phyloP scores from a whole-genome alignment of 441 rosid species.

The Erodium moschatum region DNA sequence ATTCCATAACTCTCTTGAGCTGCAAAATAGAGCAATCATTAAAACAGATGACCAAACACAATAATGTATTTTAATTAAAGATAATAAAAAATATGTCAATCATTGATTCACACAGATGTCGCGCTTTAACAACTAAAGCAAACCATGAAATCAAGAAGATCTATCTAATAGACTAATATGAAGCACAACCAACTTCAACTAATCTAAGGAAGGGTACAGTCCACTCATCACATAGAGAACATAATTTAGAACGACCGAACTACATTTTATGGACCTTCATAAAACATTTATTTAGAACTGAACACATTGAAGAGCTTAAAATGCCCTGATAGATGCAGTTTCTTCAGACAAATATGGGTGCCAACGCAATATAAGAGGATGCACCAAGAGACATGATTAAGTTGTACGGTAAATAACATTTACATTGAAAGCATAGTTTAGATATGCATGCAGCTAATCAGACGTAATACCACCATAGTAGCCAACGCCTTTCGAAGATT shows the following conservation, averaged over 20 bases:
- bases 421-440: not conserved
- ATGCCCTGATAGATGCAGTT: not conserved
- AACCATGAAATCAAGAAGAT: not conserved
- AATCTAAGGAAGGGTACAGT: not conserved
- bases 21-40: slow-evolving; percentile 29
- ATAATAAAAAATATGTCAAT: not conserved
- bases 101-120: not conserved
- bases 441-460: not conserved
- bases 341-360: not conserved
- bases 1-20: slow-evolving; percentile 71
- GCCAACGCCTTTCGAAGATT: not conserved
- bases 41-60: slow-evolving; percentile 17
- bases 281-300: not conserved
- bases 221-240: not conserved
- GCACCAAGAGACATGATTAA: not conserved
- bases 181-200: not conserved
- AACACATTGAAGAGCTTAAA: not conserved
- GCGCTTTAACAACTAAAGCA: not conserved
- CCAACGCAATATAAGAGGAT: not conserved
- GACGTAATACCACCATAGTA: not conserved
- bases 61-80: not conserved
- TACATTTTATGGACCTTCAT: not conserved
- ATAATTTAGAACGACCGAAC: not conserved
- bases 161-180: no score
- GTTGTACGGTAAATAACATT: no score